These are phyloP conservation scores for Pyrenochaeta sp. DNA, from an alignment of 2,329 filamentous ascomycete genomes.

Conservation along the genomic window DNA sequence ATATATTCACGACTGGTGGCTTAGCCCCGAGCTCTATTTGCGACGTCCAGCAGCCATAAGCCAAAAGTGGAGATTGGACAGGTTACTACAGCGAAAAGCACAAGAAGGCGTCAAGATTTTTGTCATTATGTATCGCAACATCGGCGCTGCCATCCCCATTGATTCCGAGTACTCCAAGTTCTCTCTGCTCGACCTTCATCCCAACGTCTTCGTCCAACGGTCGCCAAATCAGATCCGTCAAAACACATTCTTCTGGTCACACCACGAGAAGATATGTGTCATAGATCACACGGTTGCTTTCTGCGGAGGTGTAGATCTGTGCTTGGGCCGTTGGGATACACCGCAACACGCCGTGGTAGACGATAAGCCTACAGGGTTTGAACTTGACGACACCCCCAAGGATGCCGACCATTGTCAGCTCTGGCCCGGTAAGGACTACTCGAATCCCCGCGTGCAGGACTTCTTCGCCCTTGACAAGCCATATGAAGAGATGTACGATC, in stretches of 20 bases:
- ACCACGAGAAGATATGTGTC: slow-evolving; percentile 97
- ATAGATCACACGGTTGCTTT: slow-evolving; percentile 97
- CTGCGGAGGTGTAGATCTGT: slow-evolving; percentile 93
- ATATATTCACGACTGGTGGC: slow-evolving; percentile 99
- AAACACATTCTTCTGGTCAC: slow-evolving; percentile 99
- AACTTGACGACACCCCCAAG: slow-evolving; percentile 73
- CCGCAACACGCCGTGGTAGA: slow-evolving; percentile 91
- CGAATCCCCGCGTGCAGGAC: slow-evolving; percentile 92
- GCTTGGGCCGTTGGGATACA: slow-evolving; percentile 97
- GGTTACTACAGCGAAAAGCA: slow-evolving; percentile 91
- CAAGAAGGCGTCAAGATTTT: slow-evolving; percentile 97
- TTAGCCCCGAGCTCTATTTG: slow-evolving; percentile 96
- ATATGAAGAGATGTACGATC: slow-evolving; percentile 99
- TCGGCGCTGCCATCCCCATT: slow-evolving; percentile 95
- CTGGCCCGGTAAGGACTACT: slow-evolving; percentile 98
- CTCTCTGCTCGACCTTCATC: slow-evolving; percentile 91
- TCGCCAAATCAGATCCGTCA: slow-evolving; percentile 98
- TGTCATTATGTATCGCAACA: slow-evolving; percentile 96
- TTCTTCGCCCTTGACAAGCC: slow-evolving; percentile 93
- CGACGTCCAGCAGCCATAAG: slow-evolving; percentile 92
- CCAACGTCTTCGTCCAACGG: slow-evolving; percentile 94
- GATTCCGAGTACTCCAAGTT: slow-evolving; percentile 99
- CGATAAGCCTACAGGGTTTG: slow-evolving; percentile 95
- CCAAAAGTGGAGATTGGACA: slow-evolving; percentile 95
- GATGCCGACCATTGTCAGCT: slow-evolving; percentile 95